phyloP scores from a whole-genome alignment of 305 asterid species.

The Plantago coronopus region DNA sequence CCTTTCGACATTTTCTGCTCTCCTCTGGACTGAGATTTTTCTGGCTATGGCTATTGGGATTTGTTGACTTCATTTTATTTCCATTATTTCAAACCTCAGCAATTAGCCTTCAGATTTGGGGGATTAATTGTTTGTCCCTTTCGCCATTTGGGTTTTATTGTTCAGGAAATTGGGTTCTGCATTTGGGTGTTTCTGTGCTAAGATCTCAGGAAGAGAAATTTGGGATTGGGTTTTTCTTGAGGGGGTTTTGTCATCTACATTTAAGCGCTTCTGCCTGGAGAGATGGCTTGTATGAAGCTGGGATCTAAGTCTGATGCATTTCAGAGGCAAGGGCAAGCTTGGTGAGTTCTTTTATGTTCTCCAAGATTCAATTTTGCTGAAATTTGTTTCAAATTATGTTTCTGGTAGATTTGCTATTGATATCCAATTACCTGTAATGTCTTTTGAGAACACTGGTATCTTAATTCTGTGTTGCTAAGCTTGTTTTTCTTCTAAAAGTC shows the following conservation, averaged over 20 bases:
- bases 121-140: conserved; percentile 26
- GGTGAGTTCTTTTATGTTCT: conserved; percentile 38
- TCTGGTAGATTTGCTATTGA: background rate
- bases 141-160: conserved; percentile 1
- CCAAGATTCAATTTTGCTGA: background rate
- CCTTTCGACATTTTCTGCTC: conserved; percentile 14
- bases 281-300: conserved; percentile 94
- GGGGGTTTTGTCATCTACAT: conserved; percentile 1
- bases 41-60: conserved; percentile 11
- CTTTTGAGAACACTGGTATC: too few relatives aligned
- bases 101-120: conserved; percentile 13
- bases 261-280: conserved; percentile 16
- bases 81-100: conserved; percentile 24
- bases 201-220: conserved; percentile 26
- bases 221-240: conserved; percentile 13
- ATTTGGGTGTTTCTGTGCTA: conserved; percentile 8
- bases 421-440: too few relatives aligned
- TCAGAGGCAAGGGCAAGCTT: conserved; percentile 85
- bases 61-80: conserved; percentile 24
- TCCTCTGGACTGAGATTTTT: conserved; percentile 39
- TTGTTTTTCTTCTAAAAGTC: too few relatives aligned
- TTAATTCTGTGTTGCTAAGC: too few relatives aligned
- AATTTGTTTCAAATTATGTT: background rate
- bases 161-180: conserved; percentile 1
- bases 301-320: conserved; percentile 94